Conservation (phyloP, 129 eudicot species). For the Flaveria brownii region DNA sequence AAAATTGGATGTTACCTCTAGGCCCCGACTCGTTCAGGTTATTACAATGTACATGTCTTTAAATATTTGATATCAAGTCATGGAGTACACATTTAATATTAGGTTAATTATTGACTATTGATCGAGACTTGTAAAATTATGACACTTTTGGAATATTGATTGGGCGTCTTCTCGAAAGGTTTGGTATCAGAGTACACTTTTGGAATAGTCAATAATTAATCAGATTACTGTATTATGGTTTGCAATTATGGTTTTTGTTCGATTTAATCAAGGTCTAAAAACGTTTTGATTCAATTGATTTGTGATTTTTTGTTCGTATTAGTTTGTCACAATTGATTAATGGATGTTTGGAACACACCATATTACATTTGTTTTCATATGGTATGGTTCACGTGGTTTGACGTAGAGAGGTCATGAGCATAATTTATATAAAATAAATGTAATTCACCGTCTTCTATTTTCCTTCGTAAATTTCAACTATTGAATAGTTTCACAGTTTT, state of each 20-base stretch:
- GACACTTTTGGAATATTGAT: slow-evolving; percentile 5
- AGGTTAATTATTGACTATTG: slow-evolving; percentile 13
- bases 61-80: neutral
- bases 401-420: too few species aligned
- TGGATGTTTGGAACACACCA: neutral
- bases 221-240: neutral
- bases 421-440: too few species aligned
- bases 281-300: neutral
- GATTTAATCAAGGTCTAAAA: neutral
- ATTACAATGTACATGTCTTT: neutral
- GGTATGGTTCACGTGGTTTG: too few species aligned
- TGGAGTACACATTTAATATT: neutral
- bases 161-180: neutral
- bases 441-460: too few species aligned
- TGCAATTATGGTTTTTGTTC: neutral
- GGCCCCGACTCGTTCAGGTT: neutral
- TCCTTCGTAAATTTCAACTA: too few species aligned
- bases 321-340: slow-evolving; percentile 1
- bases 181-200: neutral
- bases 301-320: neutral
- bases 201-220: too few species aligned
- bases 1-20: slow-evolving; percentile 2
- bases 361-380: neutral
- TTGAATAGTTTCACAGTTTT: too few species aligned
- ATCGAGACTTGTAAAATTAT: neutral